A percentile compares a stretch with the other conserved stretches of the same genome.
Evolutionary conservation across 2,329 filamentous ascomycete species (phyloP).

Genomic region (Phymatotrichopsis omnivora): DNA sequence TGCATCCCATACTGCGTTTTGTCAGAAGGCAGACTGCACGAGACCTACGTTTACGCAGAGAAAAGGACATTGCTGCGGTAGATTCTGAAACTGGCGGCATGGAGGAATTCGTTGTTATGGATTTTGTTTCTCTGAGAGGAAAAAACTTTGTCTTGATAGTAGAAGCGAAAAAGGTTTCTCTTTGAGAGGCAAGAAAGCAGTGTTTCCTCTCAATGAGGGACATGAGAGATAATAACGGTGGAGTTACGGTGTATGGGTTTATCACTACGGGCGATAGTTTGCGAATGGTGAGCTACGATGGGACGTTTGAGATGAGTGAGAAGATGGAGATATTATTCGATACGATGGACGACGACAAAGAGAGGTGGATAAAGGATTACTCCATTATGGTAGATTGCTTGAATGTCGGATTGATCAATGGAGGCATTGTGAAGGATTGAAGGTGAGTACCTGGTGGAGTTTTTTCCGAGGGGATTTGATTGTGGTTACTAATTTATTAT

Average conservation of each 20-base stretch:
- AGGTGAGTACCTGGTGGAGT: too few relatives aligned
- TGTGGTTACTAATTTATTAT: too few relatives aligned
- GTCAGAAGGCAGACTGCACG: constrained; percentile 4
- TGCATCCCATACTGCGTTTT: constrained; percentile 11
- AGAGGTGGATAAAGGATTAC: constrained; percentile 8
- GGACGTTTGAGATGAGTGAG: not conserved
- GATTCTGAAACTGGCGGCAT: constrained; percentile 1
- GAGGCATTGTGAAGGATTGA: too few relatives aligned
- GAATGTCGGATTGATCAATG: too few relatives aligned
- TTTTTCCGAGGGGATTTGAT: too few relatives aligned
- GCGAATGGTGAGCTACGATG: constrained; percentile 11
- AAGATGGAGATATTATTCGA: constrained; percentile 1
- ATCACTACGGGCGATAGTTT: constrained; percentile 8
- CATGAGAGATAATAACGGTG: constrained; percentile 13
- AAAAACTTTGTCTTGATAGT: too few relatives aligned
- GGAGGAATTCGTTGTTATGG: constrained; percentile 5
- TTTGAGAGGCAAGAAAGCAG: too few relatives aligned
- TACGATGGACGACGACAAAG: constrained; percentile 13
- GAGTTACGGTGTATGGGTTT: constrained; percentile 11
- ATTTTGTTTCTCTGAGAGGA: too few relatives aligned
- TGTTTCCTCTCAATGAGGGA: constrained; percentile 8
- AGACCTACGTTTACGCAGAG: constrained; percentile 10
- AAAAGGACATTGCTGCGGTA: constrained; percentile 7
- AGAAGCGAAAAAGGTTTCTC: too few relatives aligned
- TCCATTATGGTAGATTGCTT: too few relatives aligned